A percentile compares a stretch with the other conserved stretches of the same genome.
Evolutionary conservation across 1,284 basidiomycete species (phyloP).

Genomic region (Mycosarcoma mackinlayi): DNA sequence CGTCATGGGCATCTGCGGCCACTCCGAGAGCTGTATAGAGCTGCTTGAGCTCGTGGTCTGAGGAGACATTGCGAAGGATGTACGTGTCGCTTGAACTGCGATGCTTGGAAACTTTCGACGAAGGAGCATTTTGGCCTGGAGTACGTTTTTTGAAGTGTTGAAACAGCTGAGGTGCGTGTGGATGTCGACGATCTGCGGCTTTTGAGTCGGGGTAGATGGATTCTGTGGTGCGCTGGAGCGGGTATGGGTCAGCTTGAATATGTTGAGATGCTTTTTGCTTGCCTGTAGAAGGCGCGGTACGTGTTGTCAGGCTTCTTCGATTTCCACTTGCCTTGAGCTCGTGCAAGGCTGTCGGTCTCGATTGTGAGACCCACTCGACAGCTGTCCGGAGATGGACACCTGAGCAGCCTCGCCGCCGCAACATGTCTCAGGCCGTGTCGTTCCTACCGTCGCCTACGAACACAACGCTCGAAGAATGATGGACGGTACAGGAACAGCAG

Average conservation of each 20-base stretch:
- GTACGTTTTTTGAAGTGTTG: slow-evolving; percentile 18
- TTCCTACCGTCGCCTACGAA: no score
- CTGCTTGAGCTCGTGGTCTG: slow-evolving; percentile 36
- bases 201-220: slow-evolving; percentile 43
- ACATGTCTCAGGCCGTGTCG: no score
- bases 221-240: neutral
- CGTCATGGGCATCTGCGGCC: slow-evolving; percentile 31
- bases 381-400: no score
- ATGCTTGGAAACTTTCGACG: neutral
- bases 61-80: slow-evolving; percentile 35
- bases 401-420: no score
- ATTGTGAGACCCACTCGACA: no score
- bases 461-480: no score
- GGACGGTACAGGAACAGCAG: no score
- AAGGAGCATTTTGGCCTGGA: neutral
- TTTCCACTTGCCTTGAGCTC: no score
- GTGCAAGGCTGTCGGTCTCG: no score
- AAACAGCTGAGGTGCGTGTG: slow-evolving; percentile 36
- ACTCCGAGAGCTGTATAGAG: slow-evolving; percentile 28
- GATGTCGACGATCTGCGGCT: slow-evolving; percentile 29
- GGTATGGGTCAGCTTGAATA: neutral
- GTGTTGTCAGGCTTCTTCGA: neutral
- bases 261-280: neutral
- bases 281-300: neutral
- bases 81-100: slow-evolving; percentile 15